Evolutionary conservation across 2,329 filamentous ascomycete species (phyloP).

Genomic region (Emericellopsis cladophorae): DNA sequence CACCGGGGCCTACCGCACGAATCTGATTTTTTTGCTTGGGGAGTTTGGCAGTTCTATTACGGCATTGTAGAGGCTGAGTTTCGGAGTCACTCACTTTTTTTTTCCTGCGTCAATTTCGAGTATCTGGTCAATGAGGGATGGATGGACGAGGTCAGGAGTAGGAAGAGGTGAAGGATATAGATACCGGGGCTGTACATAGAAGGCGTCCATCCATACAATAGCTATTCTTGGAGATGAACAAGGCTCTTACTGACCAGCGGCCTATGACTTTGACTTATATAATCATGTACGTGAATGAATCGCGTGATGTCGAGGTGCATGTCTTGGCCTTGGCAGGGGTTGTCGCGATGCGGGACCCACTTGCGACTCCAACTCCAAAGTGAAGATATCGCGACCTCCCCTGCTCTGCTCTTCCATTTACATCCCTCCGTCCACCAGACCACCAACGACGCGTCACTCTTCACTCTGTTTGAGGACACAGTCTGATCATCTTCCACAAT

Average conservation of each 20-base stretch:
- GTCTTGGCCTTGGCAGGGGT: too few relatives aligned
- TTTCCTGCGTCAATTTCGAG: background rate
- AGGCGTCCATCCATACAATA: background rate
- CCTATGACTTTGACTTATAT: too few relatives aligned
- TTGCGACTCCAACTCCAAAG: too few relatives aligned
- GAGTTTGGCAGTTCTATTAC: background rate
- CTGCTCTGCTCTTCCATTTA: too few relatives aligned
- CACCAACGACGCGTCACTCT: slow-evolving; percentile 12
- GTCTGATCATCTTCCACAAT: background rate
- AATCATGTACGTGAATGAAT: too few relatives aligned
- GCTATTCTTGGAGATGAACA: background rate
- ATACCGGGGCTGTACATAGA: background rate
- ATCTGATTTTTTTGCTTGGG: background rate
- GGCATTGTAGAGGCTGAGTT: slow-evolving; percentile 1
- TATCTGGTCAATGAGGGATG: background rate
- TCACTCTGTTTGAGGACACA: slow-evolving; percentile 8
- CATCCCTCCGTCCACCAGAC: slow-evolving; percentile 10
- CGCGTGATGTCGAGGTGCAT: too few relatives aligned
- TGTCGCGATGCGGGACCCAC: too few relatives aligned
- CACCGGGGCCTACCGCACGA: background rate
- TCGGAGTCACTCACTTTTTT: background rate
- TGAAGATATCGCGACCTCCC: too few relatives aligned
- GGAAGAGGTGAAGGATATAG: background rate
- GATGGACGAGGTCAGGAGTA: background rate
- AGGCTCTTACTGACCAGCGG: background rate